Conservation (phyloP, 2,329 filamentous ascomycete species). For the Pseudogymnoascus pannorum region DNA sequence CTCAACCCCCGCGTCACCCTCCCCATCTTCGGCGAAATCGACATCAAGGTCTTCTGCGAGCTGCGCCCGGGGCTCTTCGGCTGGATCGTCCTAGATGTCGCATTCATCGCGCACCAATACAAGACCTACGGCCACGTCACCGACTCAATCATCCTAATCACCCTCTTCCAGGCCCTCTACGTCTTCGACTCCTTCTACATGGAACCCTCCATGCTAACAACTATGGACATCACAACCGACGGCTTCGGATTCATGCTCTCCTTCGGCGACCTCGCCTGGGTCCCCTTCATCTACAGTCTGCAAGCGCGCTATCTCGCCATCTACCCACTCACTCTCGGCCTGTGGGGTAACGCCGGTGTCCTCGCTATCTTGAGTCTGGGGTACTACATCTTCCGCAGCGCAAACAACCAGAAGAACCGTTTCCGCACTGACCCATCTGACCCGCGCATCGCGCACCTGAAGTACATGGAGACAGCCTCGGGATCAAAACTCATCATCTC, state of each 20-base stretch:
- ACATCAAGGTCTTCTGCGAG: slow-evolving; percentile 87
- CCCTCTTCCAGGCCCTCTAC: slow-evolving; percentile 72
- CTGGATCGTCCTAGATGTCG: slow-evolving; percentile 78
- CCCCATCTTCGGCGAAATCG: slow-evolving; percentile 74
- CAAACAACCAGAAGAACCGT: slow-evolving; percentile 90
- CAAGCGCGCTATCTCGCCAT: slow-evolving; percentile 79
- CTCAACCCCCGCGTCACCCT: slow-evolving; percentile 80
- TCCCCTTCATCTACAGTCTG: slow-evolving; percentile 81
- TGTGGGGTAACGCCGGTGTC: slow-evolving; percentile 56
- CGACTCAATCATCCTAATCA: slow-evolving; percentile 77
- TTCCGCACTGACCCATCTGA: slow-evolving; percentile 86
- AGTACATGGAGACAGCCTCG: slow-evolving; percentile 75
- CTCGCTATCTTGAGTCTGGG: slow-evolving; percentile 61
- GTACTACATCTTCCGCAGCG: slow-evolving; percentile 89
- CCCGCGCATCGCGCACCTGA: slow-evolving; percentile 68
- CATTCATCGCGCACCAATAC: slow-evolving; percentile 84
- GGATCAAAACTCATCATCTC: slow-evolving; percentile 76
- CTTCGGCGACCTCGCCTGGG: slow-evolving; percentile 88
- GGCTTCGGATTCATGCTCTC: slow-evolving; percentile 93
- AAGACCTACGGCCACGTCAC: slow-evolving; percentile 74
- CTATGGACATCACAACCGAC: slow-evolving; percentile 88
- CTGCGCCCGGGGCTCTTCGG: slow-evolving; percentile 85
- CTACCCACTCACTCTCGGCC: slow-evolving; percentile 73
- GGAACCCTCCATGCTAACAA: slow-evolving; percentile 83
- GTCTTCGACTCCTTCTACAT: slow-evolving; percentile 79